Evolutionary conservation across 192 early-diverging fungal species (phyloP).

Genomic region (Coemansia sp.): DNA sequence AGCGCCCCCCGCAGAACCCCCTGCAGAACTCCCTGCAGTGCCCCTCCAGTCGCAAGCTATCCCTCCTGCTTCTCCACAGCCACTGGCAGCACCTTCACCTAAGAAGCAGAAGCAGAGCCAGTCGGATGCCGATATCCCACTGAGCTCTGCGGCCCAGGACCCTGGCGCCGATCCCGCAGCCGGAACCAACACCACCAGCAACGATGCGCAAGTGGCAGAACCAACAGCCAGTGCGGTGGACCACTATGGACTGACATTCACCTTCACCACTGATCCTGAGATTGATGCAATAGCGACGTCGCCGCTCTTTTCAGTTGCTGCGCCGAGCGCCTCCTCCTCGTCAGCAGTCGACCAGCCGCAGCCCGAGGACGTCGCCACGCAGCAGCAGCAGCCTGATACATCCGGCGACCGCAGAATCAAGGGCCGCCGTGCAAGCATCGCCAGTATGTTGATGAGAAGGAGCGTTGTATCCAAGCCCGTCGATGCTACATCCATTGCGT

Average conservation of each 20-base stretch:
- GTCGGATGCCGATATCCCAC: neutral
- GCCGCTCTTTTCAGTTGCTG: slow-evolving; percentile 24
- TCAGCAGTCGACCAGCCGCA: neutral
- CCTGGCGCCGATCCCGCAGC: no score
- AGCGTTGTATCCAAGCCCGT: neutral
- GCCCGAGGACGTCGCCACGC: neutral
- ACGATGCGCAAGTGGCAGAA: neutral
- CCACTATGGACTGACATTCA: slow-evolving; percentile 31
- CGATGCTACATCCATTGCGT: slow-evolving; percentile 2
- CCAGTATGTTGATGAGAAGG: slow-evolving; percentile 35
- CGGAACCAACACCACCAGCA: no score
- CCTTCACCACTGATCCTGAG: slow-evolving; percentile 38
- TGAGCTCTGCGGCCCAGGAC: no score
- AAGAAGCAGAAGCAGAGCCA: neutral
- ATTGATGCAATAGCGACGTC: slow-evolving; percentile 32
- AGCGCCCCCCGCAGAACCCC: neutral
- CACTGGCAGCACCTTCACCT: neutral
- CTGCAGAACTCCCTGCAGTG: neutral
- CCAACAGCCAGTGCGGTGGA: neutral
- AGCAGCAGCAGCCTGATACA: neutral
- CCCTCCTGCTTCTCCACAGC: no score
- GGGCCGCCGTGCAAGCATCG: slow-evolving; percentile 39
- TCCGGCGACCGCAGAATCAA: slow-evolving; percentile 14
- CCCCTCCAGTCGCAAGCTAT: no score
- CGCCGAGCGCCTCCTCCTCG: neutral